These are phyloP conservation scores for Fonsecaea multimorphosa DNA, from an alignment of 2,329 filamentous ascomycete species.

Conservation along the genomic window DNA sequence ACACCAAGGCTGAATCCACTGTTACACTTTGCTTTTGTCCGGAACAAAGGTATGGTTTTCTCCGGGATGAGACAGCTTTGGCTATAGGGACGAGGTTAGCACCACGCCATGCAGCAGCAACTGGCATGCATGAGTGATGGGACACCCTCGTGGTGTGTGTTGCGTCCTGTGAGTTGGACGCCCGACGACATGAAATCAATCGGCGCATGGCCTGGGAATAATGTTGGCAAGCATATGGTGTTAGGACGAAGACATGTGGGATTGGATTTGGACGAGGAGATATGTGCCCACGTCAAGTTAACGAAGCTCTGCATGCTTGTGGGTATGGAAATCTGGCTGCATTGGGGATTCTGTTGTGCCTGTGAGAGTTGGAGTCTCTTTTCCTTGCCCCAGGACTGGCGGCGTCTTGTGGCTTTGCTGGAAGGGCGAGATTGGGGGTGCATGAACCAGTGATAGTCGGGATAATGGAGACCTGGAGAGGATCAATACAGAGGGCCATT, in stretches of 20 bases:
- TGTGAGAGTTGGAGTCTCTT: not conserved
- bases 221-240: conserved; percentile 2
- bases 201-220: not conserved
- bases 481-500: conserved; percentile 3
- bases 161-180: not conserved
- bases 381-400: not conserved
- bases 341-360: conserved; percentile 1
- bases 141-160: too few species aligned
- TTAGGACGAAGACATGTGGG: conserved; percentile 6
- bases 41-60: conserved; percentile 20
- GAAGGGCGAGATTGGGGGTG: not conserved
- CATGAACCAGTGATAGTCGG: not conserved
- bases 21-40: conserved; percentile 19
- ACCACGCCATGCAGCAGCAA: not conserved
- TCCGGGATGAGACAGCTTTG: not conserved
- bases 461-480: not conserved
- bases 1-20: not conserved
- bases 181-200: not conserved
- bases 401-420: conserved; percentile 2
- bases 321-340: conserved; percentile 6
- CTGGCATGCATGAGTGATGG: too few species aligned
- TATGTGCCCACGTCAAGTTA: conserved; percentile 13
- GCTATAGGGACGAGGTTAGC: not conserved
- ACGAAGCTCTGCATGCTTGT: conserved; percentile 9
- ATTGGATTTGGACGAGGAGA: conserved; percentile 9